Percentiles rank a stretch among this genome's conserved stretches.
Conservation (phyloP, 1,284 basidiomycete genomes). For the Ustilago shanxiensis region DNA sequence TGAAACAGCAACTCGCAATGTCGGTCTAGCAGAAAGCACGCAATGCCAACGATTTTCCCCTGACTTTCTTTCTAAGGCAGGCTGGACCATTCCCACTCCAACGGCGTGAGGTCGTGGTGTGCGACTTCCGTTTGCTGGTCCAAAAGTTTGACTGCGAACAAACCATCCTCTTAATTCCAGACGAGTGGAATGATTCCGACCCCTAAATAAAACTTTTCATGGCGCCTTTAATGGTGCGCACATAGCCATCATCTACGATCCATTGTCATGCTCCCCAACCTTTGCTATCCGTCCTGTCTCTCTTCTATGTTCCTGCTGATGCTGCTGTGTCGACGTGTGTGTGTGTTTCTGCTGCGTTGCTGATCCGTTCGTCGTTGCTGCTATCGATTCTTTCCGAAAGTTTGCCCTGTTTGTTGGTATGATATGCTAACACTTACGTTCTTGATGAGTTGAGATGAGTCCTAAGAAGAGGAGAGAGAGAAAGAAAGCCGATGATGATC, state of each 20-base stretch:
- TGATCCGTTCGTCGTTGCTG: not conserved
- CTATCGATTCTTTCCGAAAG: not conserved
- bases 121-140: too few species aligned
- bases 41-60: too few species aligned
- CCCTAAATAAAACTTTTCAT: too few species aligned
- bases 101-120: too few species aligned
- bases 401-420: not conserved
- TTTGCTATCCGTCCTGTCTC: not conserved
- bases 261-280: not conserved
- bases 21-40: too few species aligned
- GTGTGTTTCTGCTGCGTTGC: not conserved
- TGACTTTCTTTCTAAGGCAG: too few species aligned
- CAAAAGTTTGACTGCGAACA: too few species aligned
- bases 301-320: not conserved
- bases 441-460: conserved; percentile 44
- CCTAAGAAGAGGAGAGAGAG: conserved; percentile 19
- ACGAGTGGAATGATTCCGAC: too few species aligned
- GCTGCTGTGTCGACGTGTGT: not conserved
- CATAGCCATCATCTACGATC: not conserved
- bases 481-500: conserved; percentile 10
- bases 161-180: too few species aligned
- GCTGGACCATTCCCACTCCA: too few species aligned
- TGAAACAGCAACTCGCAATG: too few species aligned
- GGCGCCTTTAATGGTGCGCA: too few species aligned
- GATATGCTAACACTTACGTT: conserved; percentile 33